These are phyloP conservation scores for Aspergillus sp. DNA, from an alignment of 2,329 filamentous ascomycete species.

Conservation along the genomic window DNA sequence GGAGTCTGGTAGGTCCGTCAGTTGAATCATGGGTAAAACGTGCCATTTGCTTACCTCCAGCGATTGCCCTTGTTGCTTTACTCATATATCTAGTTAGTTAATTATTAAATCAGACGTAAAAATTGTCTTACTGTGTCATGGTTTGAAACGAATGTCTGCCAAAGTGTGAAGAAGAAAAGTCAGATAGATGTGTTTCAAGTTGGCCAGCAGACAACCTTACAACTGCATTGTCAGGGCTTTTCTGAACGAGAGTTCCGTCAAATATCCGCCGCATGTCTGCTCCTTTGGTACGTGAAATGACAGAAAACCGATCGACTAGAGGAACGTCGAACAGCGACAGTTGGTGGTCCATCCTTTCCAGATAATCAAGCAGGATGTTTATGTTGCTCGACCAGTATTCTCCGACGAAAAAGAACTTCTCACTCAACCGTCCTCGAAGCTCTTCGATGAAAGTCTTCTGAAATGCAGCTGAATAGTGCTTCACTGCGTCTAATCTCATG, in stretches of 20 bases:
- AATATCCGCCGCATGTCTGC: slow-evolving; percentile 66
- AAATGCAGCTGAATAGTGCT: slow-evolving; percentile 70
- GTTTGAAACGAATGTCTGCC: slow-evolving; percentile 27
- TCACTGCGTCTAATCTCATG: slow-evolving; percentile 70
- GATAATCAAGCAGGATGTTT: slow-evolving; percentile 56
- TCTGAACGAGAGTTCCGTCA: slow-evolving; percentile 58
- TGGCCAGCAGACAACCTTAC: slow-evolving; percentile 2
- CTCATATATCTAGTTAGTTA: not conserved
- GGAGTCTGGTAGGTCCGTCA: slow-evolving; percentile 44
- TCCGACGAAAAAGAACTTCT: slow-evolving; percentile 64
- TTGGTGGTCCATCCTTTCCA: slow-evolving; percentile 58
- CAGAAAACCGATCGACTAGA: slow-evolving; percentile 66
- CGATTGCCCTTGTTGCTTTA: slow-evolving; percentile 61
- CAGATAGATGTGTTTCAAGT: not conserved
- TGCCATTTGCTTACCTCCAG: slow-evolving; percentile 46
- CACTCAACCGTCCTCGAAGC: slow-evolving; percentile 52
- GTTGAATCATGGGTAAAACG: not conserved
- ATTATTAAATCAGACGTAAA: too few relatives aligned
- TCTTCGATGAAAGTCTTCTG: slow-evolving; percentile 62
- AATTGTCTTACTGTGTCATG: slow-evolving; percentile 24
- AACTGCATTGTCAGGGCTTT: slow-evolving; percentile 42
- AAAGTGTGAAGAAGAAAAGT: not conserved
- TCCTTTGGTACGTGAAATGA: slow-evolving; percentile 55
- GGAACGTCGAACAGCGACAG: slow-evolving; percentile 67
- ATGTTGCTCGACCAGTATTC: slow-evolving; percentile 68